phyloP scores from a whole-genome alignment of 805 yeast species.

The Barnettozyma sp. region DNA sequence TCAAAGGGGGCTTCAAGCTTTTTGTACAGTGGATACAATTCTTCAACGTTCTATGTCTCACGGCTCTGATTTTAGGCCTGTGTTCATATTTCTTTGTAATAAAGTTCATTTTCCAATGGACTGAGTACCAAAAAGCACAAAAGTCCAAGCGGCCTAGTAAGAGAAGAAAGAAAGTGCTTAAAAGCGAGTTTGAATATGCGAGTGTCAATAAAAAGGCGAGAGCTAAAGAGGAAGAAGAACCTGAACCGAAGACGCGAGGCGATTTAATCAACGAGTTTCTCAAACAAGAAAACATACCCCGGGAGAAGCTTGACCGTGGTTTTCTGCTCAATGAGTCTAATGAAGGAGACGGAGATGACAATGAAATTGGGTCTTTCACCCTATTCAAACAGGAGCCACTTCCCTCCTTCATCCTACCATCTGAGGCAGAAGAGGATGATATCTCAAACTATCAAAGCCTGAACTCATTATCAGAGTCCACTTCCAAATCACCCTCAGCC shows the following conservation, averaged over 20 bases:
- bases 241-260: too few species aligned
- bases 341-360: constrained; percentile 8
- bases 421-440: constrained; percentile 21
- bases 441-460: constrained; percentile 14
- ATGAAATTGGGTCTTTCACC: not conserved
- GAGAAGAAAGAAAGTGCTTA: constrained; percentile 5
- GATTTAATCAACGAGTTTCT: constrained; percentile 6
- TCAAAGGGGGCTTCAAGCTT: constrained; percentile 15
- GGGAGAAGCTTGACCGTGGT: not conserved
- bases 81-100: constrained; percentile 18
- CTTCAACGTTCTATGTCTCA: constrained; percentile 19
- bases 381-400: not conserved
- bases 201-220: not conserved
- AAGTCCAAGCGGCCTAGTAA: constrained; percentile 2
- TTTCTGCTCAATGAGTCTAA: constrained; percentile 4
- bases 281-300: constrained; percentile 4
- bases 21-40: constrained; percentile 20
- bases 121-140: constrained; percentile 14
- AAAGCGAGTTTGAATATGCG: constrained; percentile 3
- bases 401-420: not conserved
- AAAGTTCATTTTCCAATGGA: constrained; percentile 19
- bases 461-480: constrained; percentile 10
- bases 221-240: not conserved
- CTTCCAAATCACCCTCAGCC: constrained; percentile 10
- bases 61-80: constrained; percentile 19